Evolutionary conservation across 2,329 filamentous ascomycete genomes (phyloP).

Genomic region (Coniochaeta pulveracea): DNA sequence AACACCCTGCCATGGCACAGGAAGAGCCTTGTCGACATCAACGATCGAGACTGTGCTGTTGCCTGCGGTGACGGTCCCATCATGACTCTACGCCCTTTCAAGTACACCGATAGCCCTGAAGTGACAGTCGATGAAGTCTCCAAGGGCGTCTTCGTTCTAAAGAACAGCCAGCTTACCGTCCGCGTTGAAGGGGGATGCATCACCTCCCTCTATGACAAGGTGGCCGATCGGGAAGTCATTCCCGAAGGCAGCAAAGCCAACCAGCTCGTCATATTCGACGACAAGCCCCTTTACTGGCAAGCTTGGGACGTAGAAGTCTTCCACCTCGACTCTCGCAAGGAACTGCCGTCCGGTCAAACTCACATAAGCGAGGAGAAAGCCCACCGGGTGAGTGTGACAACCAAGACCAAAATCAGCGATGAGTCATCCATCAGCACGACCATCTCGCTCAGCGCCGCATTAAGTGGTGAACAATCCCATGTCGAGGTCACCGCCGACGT

Average conservation of each 20-base stretch:
- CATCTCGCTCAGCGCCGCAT: constrained; percentile 63
- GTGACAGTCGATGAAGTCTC: constrained; percentile 39
- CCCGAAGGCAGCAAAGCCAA: constrained; percentile 67
- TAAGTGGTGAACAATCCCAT: constrained; percentile 53
- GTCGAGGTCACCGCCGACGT: constrained; percentile 76
- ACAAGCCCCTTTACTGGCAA: constrained; percentile 96
- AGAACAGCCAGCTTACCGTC: constrained; percentile 68
- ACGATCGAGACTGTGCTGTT: constrained; percentile 37
- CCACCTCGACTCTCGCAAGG: constrained; percentile 76
- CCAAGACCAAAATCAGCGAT: constrained; percentile 78
- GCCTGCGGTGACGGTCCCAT: constrained; percentile 45
- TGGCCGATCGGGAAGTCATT: constrained; percentile 66
- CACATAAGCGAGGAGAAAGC: constrained; percentile 59
- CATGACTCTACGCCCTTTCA: constrained; percentile 37
- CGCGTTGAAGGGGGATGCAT: constrained; percentile 66
- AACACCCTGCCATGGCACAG: constrained; percentile 86
- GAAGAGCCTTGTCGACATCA: constrained; percentile 59
- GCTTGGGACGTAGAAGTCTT: constrained; percentile 98
- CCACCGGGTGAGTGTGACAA: constrained; percentile 71
- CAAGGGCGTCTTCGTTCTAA: constrained; percentile 60
- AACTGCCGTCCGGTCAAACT: constrained; percentile 54
- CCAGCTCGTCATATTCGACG: constrained; percentile 89
- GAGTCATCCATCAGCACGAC: constrained; percentile 78
- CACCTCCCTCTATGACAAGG: constrained; percentile 70
- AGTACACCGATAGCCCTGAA: constrained; percentile 29